Evolutionary conservation across 78 protist species (phyloP), one percentile per base, ranked within the genome.

Genomic region (Dictyostelium firmibasis): DNA sequence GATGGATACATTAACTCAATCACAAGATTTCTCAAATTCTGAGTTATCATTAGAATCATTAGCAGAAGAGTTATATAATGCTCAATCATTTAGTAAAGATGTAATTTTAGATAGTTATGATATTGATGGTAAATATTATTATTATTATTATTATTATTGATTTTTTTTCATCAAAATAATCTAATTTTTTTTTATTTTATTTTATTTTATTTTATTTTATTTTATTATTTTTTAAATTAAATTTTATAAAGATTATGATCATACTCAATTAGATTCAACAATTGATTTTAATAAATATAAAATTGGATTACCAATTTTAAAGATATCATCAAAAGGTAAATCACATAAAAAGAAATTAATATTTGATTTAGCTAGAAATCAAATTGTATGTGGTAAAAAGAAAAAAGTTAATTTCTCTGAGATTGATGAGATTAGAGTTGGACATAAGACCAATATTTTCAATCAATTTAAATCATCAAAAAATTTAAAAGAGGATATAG

Each of bases 351-450:
- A 82, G 75, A 57, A 82, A 57, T 57, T 82, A 57, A 60, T 82
- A 29, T 82, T 82, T 60, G 70, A 57, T 57, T 82, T 82, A 38
- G 86, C 20, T 23, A 57, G 64, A 43, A 82, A 82, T 82, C 38
- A 44, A 29, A 27, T 82, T 38, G 27, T 60, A 8, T 82, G 86
- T 82, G 86, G 86, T 20, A 82, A 82, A 82, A 82, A 82, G 47
- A 82, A 57, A 33, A 82, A 82, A 60, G 94, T 89, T 18, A 47
- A 38, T 14, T 89, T 89, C 8, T 89, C 94, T 10, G 85, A 89
- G 38, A 81, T 89, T 69, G 87, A 89, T 70, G 94, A 89, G 53
- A 89, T 89, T 89, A 89, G 94, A 72, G 70, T 89, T 69, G 94
- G 94, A 11, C 94, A 89, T 44, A 89, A 89, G 44, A 89, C 87